Evolutionary conservation across 352 stramenopile genomes (phyloP).

Genomic region (Globisporangium yorkense): DNA sequence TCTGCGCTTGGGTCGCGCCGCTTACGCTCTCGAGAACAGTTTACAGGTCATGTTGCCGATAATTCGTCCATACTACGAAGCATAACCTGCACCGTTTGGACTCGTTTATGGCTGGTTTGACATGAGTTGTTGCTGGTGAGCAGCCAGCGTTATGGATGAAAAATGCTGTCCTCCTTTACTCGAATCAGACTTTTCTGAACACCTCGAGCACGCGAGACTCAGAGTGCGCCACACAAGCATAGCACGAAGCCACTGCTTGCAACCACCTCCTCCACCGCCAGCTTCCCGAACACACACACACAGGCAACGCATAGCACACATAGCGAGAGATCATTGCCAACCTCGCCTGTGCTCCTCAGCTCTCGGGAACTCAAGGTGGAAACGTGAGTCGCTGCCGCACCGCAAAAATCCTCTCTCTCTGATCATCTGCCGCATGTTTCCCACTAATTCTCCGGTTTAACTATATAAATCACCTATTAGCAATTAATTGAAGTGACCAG

Average conservation of each 20-base stretch:
- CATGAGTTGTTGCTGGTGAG: too few species aligned
- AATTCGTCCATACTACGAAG: background rate
- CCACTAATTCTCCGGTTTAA: background rate
- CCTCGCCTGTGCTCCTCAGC: too few species aligned
- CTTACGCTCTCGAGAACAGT: background rate
- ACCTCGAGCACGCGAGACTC: background rate
- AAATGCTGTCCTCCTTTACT: background rate
- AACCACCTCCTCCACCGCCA: too few species aligned
- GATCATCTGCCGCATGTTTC: background rate
- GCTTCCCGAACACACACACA: too few species aligned
- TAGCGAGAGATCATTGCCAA: too few species aligned
- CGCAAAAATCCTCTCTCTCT: background rate
- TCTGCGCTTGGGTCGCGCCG: background rate
- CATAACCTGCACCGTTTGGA: background rate
- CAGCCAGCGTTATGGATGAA: background rate
- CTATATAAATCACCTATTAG: background rate
- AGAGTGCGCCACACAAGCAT: background rate
- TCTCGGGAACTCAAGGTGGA: too few species aligned
- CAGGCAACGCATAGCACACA: too few species aligned
- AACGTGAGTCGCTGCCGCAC: background rate
- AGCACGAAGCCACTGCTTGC: background rate
- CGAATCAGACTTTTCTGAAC: background rate
- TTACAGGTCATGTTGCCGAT: background rate
- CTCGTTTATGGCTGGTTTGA: background rate
- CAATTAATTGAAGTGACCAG: background rate